Evolutionary conservation across 2,329 filamentous ascomycete species (phyloP), one percentile per base, ranked within the genome.

Genomic region (Fusarium sp.): DNA sequence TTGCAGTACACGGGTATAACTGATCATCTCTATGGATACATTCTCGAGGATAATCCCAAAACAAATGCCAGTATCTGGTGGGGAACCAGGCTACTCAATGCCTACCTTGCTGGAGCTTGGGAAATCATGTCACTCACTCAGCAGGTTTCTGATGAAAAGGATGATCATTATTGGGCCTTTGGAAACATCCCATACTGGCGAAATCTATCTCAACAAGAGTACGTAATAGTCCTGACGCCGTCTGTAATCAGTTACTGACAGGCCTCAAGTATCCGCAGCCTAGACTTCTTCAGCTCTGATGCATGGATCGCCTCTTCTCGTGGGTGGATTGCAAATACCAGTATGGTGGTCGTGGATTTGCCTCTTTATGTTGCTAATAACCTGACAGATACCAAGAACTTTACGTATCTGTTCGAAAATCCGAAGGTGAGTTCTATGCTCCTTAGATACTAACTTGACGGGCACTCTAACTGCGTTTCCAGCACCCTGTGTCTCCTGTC

Each of bases 51-150:
- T 14, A 50, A 68, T 11, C 57, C 55, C 29, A 64, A 34, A 11
- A 58, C 46, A 7, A 51, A 61, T 10, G 65, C 67, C 2, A 69
- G 62, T 10, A 57, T 18, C 16, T 69, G 67, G 65, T 69, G 65
- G 67, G 67, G 67, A 6, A 64, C 67, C 1, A 62, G 67, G 6
- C 16, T 69, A 6, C 18, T 69, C 3, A 69, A 69, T 13, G 54
- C 49, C 0, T 69, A 69, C n/a, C 54, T 58, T 1, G 34, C 67
- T 0, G 67, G 67, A 1, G 36, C 66, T 7, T 23, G 60, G 14
- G 25, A 46, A 2, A 57, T 49, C 0, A 69, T 69, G 67, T 61
- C 67, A 1, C 58, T 44, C 4, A 59, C 33, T 1, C 62, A 63
- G n/a, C 31, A 29, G 10, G 42, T n/a, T 4, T 27, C 46, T 31